Base-by-base conservation (phyloP, 2,329 filamentous ascomycete genomes). In the Phyllosticta citribraziliensis region DNA sequence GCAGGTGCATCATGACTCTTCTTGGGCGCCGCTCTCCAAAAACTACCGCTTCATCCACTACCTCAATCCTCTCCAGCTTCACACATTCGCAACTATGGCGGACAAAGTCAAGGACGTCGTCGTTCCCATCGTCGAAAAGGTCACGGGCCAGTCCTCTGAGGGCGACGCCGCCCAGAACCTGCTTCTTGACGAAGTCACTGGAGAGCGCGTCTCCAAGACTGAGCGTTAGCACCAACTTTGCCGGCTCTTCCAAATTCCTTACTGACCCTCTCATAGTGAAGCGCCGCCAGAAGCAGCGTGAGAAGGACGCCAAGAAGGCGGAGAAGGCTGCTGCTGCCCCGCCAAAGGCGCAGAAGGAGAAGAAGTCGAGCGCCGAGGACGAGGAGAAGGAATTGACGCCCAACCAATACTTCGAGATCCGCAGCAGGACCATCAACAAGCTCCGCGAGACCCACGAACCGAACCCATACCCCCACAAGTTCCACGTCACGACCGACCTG, bases 371-470 rank as follows among this genome's bases (percentile, higher is more conserved):
- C 53, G 78, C 79, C 62, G 82, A 84, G 67, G 80, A 87, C 40
- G 84, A 88, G 64, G 88, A 91, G 70, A 79, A 78, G 22, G 88
- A 96, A 72, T 73, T 90, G 70, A 89, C 84, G 67, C 86, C 87
- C 53, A 90, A 89, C 73, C 87, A 89, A 87, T 99, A 97, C 81
- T 97, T 96, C 74, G 94, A 99, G 79, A 95, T 97, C 73, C 89
- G 94, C 65, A 95, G 88, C 70, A 85, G 89, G 67, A 83, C 83
- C 67, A 86, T 96, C 79, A 87, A 88, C 75, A 87, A 88, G 69
- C 82, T 93, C 65, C 84, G 87, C 70, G 79, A 87, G 71, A 85
- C 84, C 71, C 86, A 88, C 78, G 78, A 85, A 63, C 88, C 89
- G 51, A 88, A 93, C 71, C 89, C 89, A 5, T 75, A 67, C 59